Percentiles rank a stretch among this genome's conserved stretches.
Evolutionary conservation across 768 basidiomycete genomes (phyloP).

Genomic region (Trametes meyenii): DNA sequence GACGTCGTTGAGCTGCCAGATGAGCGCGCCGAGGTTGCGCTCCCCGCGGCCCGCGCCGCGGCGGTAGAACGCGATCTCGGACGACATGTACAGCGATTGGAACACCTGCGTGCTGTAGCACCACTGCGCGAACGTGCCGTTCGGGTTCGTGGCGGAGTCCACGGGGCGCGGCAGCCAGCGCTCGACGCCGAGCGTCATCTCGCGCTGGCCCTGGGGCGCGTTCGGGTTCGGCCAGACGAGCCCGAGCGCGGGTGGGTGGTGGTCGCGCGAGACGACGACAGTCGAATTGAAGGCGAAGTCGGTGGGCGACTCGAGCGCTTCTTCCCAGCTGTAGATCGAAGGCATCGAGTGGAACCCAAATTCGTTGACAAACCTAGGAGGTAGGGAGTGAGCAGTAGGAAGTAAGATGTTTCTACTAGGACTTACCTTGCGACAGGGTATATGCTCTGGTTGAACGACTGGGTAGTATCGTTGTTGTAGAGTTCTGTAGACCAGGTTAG

Average conservation of each 20-base stretch:
- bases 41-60: slow-evolving; percentile 58
- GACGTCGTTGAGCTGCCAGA: slow-evolving; percentile 64
- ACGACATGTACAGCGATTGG: slow-evolving; percentile 58
- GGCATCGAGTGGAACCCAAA: slow-evolving; percentile 70
- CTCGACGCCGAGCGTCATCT: slow-evolving; percentile 55
- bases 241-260: slow-evolving; percentile 54
- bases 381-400: background rate
- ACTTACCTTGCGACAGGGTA: slow-evolving; percentile 51
- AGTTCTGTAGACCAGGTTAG: slow-evolving; percentile 41
- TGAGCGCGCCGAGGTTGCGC: slow-evolving; percentile 58
- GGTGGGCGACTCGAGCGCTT: slow-evolving; percentile 50
- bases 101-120: slow-evolving; percentile 64
- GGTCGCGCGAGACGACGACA: slow-evolving; percentile 56
- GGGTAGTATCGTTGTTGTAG: slow-evolving; percentile 55
- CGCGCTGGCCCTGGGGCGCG: slow-evolving; percentile 50
- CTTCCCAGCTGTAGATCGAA: slow-evolving; percentile 62
- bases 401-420: too few relatives aligned
- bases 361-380: slow-evolving; percentile 55
- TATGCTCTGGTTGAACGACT: slow-evolving; percentile 55
- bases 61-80: slow-evolving; percentile 59
- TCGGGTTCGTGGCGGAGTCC: slow-evolving; percentile 49
- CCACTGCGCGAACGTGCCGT: slow-evolving; percentile 58
- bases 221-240: slow-evolving; percentile 59
- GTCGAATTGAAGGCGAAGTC: slow-evolving; percentile 62
- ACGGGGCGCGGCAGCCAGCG: slow-evolving; percentile 57